Base-by-base conservation (phyloP, 805 yeast species). In the Saccharomycopsis sp. region DNA sequence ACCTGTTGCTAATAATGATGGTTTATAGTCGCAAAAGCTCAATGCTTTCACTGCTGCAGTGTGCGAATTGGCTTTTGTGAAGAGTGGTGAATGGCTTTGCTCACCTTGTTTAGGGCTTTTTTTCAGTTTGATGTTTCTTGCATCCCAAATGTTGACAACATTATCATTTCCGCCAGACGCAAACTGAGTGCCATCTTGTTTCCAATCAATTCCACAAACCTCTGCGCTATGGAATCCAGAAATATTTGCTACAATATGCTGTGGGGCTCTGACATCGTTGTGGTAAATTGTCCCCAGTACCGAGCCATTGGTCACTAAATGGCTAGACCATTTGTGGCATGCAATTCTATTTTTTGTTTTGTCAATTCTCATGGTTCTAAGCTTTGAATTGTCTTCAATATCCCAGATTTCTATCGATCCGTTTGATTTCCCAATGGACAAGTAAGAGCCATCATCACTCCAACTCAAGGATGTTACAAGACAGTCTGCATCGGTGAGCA, bases 151-250 rank as follows among this genome's bases (percentile, higher is more conserved):
- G 55, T 84, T 80, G 5, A 92, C 95, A 7, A 87, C 62, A 54
- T 92, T 88, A 59, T 92, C 98, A 57, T 92, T 92, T 22, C 96
- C 95, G 8, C 97, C 97, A 3, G 87, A 75, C 0, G 94, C 94
- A 42, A 89, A 69, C 54, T 84, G 92, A 48, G 71, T 63, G 1
- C 96, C 96, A 57, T 89, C 96, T 7, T 63, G 50, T 42, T 88
- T 71, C 75, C 94, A 89, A 51, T 80, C 80, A 32, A 89, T 65
- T 0, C 97, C 97, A 63, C 97, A 89, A 20, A 89, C 81, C 61
- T 89, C 97, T 1, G 94, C 95, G 39, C 71, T 63, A 56, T 89
- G 97, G 15, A 12, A 20, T 38, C 68, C 68, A 7, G 12, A 12
- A 56, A 77, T 66, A 25, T 69, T 71, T 4, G 73, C 55, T 1